Percentiles rank a stretch among this genome's conserved stretches.
Conservation (phyloP, 352 stramenopile genomes). For the Saprolegnia parasitica region DNA sequence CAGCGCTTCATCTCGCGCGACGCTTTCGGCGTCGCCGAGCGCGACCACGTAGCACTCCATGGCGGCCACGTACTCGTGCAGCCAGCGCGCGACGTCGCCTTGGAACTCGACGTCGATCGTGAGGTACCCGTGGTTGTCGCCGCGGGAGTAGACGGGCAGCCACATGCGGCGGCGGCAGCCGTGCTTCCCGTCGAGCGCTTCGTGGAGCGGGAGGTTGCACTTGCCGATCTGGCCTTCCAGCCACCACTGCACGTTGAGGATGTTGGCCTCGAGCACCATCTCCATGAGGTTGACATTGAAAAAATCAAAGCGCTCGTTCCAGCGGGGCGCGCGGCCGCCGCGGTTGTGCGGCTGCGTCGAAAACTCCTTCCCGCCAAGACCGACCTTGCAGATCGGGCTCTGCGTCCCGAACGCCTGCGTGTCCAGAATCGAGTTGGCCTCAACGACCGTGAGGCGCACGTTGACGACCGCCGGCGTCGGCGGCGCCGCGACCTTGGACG, state of each 20-base stretch:
- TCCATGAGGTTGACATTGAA: slow-evolving; percentile 2
- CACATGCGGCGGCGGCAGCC: not conserved
- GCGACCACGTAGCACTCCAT: not conserved
- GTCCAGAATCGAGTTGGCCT: slow-evolving; percentile 1
- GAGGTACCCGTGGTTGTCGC: slow-evolving; percentile 6
- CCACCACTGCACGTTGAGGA: slow-evolving; percentile 7
- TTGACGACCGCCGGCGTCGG: not conserved
- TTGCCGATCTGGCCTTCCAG: slow-evolving; percentile 4
- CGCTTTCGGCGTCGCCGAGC: not conserved
- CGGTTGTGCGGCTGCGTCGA: not conserved
- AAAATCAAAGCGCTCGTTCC: not conserved
- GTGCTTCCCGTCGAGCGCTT: slow-evolving; percentile 4
- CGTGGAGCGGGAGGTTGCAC: not conserved
- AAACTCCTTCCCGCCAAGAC: not conserved
- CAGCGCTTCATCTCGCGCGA: not conserved
- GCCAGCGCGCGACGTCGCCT: not conserved
- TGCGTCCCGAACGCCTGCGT: slow-evolving; percentile 10
- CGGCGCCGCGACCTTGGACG: not conserved
- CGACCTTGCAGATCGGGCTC: slow-evolving; percentile 6
- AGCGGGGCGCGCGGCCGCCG: not conserved
- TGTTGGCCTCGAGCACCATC: slow-evolving; percentile 9
- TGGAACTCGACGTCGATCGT: slow-evolving; percentile 1
- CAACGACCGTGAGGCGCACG: not conserved
- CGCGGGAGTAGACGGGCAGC: not conserved
- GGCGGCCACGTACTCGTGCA: not conserved